These are phyloP conservation scores for Aquilaria agallochum DNA, from an alignment of 441 rosid genomes.

Conservation along the genomic window DNA sequence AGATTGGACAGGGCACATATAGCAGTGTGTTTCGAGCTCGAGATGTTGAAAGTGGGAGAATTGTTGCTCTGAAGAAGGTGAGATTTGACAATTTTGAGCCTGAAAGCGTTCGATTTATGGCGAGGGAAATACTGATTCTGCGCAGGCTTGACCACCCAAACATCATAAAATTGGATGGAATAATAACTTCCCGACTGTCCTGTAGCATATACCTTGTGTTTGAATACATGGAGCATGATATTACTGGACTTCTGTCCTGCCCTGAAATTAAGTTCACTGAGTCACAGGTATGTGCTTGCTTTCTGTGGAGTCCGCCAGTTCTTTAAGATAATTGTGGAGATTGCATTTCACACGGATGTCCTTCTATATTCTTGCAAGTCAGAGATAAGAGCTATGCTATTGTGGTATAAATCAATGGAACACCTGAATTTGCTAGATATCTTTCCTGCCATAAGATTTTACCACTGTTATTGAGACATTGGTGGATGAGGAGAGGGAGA, in stretches of 20 bases:
- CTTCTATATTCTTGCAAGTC: too few species aligned
- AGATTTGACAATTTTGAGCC: constrained; percentile 93
- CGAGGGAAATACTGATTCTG: constrained; percentile 84
- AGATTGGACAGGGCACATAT: constrained; percentile 97
- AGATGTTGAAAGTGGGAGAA: constrained; percentile 67
- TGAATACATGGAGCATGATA: constrained; percentile 97
- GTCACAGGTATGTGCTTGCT: constrained; percentile 61
- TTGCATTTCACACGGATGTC: too few species aligned
- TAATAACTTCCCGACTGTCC: constrained; percentile 72
- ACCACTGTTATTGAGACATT: too few species aligned
- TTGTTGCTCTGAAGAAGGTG: constrained; percentile 89
- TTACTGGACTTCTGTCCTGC: constrained; percentile 82
- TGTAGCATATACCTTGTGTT: constrained; percentile 82
- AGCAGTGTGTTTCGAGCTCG: constrained; percentile 89
- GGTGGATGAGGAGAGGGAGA: too few species aligned
- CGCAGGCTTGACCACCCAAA: constrained; percentile 86
- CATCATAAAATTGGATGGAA: constrained; percentile 77
- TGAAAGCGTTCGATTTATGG: constrained; percentile 95
- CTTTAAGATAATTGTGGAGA: too few species aligned
- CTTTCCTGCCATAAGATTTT: too few species aligned
- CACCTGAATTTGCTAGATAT: too few species aligned
- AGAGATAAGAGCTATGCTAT: too few species aligned
- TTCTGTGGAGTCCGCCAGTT: too few species aligned
- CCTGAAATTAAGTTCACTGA: constrained; percentile 75
- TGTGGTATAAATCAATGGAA: too few species aligned